Evolutionary conservation across 257 asterid species (phyloP), one percentile per base, ranked within the genome.

Genomic region (Gardenia jasminoides): DNA sequence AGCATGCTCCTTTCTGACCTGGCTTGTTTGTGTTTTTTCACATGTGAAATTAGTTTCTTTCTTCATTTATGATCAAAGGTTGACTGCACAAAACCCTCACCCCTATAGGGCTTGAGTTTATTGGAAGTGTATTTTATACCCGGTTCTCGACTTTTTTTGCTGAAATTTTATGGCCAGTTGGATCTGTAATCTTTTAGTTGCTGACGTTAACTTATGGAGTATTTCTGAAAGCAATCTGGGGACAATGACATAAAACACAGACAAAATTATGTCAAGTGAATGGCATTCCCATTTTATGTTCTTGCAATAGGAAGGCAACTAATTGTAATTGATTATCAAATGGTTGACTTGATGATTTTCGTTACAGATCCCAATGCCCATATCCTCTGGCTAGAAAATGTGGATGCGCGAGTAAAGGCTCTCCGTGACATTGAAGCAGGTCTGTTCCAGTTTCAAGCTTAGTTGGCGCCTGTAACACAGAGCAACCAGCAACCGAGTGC

Each of bases 331-430:
- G 36, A 10, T 20, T 39, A 52, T 41, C 31, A 7, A 3, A 77
- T 44, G 72, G 28, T 39, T 26, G 67, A 36, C 67, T 59, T 62
- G 36, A 52, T 80, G 8, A 33, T 76, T 79, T 81, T 46, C 50
- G 31, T 69, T 73, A 82, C 94, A 93, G 98, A 93, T 83, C 98
- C 98, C 50, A 93, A 93, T 84, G 91, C 84, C 33, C 95, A 93
- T 81, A 87, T 93, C 41, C 67, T 89, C 56, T 93, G 98, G 98
- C 81, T 80, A 11, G 89, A 92, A 74, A 90, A 84, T 75, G 92
- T 81, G 74, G 89, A 88, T 72, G 88, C 90, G 72, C 86, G 86
- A 85, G 78, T 92, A 69, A 86, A 85, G 85, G 95, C 95, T 80
- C 95, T 92, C 74, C 89, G 92, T 36, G 95, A 89, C 77, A 92